These are phyloP conservation scores for Earliella scabrosa DNA, from an alignment of 1,284 basidiomycete genomes.

Conservation along the genomic window DNA sequence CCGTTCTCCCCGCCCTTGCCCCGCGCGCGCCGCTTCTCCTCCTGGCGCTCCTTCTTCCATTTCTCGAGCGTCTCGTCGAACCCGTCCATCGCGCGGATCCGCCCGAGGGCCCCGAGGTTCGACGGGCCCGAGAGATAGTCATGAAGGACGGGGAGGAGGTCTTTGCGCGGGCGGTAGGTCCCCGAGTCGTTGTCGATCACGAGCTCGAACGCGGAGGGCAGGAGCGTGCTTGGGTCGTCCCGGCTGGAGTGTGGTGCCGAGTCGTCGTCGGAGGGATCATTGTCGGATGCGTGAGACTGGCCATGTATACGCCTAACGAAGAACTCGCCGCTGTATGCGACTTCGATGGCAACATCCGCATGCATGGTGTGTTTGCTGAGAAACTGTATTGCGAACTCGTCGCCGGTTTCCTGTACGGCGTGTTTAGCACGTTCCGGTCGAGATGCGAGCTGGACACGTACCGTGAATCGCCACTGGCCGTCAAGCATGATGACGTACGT, in stretches of 20 bases:
- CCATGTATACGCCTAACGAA: conserved; percentile 36
- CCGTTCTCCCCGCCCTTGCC: conserved; percentile 13
- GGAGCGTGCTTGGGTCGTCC: conserved; percentile 18
- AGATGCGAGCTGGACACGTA: too few relatives aligned
- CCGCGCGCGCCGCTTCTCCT: conserved; percentile 26
- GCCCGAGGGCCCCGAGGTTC: conserved; percentile 38
- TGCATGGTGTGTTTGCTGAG: conserved; percentile 59
- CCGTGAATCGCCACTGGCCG: conserved; percentile 49
- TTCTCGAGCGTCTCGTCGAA: conserved; percentile 33
- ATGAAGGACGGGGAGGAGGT: conserved; percentile 43
- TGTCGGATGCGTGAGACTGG: too few relatives aligned
- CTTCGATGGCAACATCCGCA: conserved; percentile 45
- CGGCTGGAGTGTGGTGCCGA: conserved; percentile 20
- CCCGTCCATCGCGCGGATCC: conserved; percentile 36
- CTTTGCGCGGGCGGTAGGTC: conserved; percentile 49
- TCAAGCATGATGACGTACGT: conserved; percentile 53
- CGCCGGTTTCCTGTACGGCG: conserved; percentile 45
- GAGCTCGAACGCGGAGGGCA: conserved; percentile 46
- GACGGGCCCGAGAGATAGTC: conserved; percentile 37
- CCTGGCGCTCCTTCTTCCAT: conserved; percentile 36
- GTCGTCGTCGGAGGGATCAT: neutral
- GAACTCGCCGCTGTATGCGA: conserved; percentile 44
- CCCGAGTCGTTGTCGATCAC: conserved; percentile 56
- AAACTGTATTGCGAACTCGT: conserved; percentile 50
- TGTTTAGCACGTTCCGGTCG: too few relatives aligned